These are phyloP conservation scores for Penicillium sp. DNA, from an alignment of 2,329 filamentous ascomycete genomes.

Conservation along the genomic window DNA sequence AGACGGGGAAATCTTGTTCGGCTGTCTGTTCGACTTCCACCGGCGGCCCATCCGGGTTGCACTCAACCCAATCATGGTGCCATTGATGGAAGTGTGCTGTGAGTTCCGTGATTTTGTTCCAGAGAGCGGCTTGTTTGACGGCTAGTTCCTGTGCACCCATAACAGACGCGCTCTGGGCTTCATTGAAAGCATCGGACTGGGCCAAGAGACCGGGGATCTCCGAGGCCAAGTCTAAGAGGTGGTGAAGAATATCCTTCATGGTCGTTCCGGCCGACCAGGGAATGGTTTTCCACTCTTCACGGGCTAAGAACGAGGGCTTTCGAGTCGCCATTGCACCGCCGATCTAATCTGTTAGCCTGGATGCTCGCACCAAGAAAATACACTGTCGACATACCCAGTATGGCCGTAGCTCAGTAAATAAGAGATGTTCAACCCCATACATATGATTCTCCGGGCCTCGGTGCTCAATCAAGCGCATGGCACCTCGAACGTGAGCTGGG, in stretches of 20 bases:
- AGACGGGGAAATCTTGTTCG: constrained; percentile 33
- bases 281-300: constrained; percentile 40
- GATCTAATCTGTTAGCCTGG: constrained; percentile 23
- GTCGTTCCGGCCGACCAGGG: constrained; percentile 40
- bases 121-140: constrained; percentile 34
- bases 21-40: constrained; percentile 25
- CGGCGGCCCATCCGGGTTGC: constrained; percentile 31
- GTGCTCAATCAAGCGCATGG: constrained; percentile 38
- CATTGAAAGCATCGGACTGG: constrained; percentile 32
- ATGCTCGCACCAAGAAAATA: neutral
- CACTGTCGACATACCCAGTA: constrained; percentile 34
- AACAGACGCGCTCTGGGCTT: constrained; percentile 20
- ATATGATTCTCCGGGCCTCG: constrained; percentile 42
- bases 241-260: constrained; percentile 38
- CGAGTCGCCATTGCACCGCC: constrained; percentile 32
- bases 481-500: constrained; percentile 35
- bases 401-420: constrained; percentile 40
- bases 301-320: constrained; percentile 36
- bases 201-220: constrained; percentile 34
- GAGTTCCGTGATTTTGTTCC: constrained; percentile 36
- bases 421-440: constrained; percentile 39
- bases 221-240: constrained; percentile 37
- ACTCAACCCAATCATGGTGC: constrained; percentile 33
- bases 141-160: constrained; percentile 32
- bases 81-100: constrained; percentile 32